phyloP scores from a whole-genome alignment of 345 rosid species.

The Melastoma malabathricum region DNA sequence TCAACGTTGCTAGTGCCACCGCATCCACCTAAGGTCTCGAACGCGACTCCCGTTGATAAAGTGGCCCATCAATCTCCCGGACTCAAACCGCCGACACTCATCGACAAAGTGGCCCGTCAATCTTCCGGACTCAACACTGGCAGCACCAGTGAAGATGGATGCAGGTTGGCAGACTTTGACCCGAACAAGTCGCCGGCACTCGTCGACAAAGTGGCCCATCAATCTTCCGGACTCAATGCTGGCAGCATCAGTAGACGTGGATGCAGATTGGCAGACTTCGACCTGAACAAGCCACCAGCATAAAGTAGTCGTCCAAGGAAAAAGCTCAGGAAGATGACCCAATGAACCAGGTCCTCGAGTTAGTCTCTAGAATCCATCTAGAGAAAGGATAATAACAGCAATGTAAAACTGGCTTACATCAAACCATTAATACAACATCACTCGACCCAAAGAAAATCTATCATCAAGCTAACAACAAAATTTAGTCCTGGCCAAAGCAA shows the following conservation, averaged over 20 bases:
- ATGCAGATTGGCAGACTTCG: slow-evolving; percentile 9
- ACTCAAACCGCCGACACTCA: neutral
- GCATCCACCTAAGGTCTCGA: no score
- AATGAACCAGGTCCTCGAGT: no score
- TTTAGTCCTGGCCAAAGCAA: no score
- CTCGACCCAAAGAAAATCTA: neutral
- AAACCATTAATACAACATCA: neutral
- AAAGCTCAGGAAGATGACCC: neutral
- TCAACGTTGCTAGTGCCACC: neutral
- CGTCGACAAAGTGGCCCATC: neutral
- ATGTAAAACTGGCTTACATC: no score
- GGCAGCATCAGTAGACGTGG: no score
- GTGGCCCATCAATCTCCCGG: no score
- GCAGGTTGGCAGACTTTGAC: slow-evolving; percentile 12
- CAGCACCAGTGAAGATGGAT: no score
- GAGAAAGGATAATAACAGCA: no score
- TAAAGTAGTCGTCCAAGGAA: neutral
- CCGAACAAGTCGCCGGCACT: slow-evolving; percentile 17
- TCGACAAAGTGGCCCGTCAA: no score
- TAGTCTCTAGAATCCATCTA: no score
- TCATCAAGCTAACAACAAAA: neutral
- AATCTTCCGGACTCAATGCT: no score
- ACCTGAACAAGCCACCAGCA: slow-evolving; percentile 17
- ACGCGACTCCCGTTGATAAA: neutral
- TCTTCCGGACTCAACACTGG: no score